Evolutionary conservation across 139 green algal species (phyloP).

Genomic region (Chlorokybus atmophyticus): DNA sequence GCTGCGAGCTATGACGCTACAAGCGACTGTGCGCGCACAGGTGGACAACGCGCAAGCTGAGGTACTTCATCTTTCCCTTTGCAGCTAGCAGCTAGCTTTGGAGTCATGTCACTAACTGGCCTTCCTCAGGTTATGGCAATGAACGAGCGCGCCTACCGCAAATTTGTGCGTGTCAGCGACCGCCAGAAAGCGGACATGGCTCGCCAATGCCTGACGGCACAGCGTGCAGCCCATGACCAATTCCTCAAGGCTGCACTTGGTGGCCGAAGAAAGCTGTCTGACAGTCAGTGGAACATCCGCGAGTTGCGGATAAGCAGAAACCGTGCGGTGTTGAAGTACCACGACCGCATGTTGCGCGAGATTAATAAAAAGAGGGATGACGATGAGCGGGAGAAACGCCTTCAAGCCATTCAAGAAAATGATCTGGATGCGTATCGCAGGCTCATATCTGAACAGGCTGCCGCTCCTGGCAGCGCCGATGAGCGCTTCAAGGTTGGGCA

Average conservation of each 20-base stretch:
- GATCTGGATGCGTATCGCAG: constrained; percentile 91
- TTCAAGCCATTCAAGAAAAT: constrained; percentile 72
- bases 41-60: too few relatives aligned
- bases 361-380: constrained; percentile 32
- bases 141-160: constrained; percentile 60
- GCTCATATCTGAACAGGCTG: constrained; percentile 53
- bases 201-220: constrained; percentile 3
- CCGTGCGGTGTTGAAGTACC: constrained; percentile 37
- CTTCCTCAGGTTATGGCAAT: constrained; percentile 54
- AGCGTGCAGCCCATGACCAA: not conserved
- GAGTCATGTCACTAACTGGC: too few relatives aligned
- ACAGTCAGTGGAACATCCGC: constrained; percentile 5
- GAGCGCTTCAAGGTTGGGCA: not conserved
- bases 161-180: constrained; percentile 33
- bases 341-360: constrained; percentile 43
- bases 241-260: not conserved
- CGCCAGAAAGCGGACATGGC: constrained; percentile 13
- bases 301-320: constrained; percentile 14
- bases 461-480: constrained; percentile 4
- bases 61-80: too few relatives aligned
- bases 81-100: too few relatives aligned
- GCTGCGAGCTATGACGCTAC: too few relatives aligned
- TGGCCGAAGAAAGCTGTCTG: not conserved
- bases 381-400: constrained; percentile 24
- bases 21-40: too few relatives aligned